Evolutionary conservation across 768 basidiomycete species (phyloP).

Genomic region (Artomyces pyxidatus): DNA sequence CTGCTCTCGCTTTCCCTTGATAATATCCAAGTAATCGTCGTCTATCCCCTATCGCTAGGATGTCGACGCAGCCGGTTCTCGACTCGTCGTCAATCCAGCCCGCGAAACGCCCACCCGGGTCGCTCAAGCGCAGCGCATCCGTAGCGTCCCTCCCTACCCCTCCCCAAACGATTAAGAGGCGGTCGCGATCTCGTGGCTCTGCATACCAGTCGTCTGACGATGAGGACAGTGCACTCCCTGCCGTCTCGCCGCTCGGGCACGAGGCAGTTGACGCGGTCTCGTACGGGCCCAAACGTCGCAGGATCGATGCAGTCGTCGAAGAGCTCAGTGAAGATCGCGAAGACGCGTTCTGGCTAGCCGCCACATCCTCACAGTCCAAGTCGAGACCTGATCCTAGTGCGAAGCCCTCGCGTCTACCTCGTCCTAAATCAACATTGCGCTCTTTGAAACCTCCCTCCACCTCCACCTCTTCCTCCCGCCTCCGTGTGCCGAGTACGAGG

Average conservation of each 20-base stretch:
- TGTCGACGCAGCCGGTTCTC: not conserved
- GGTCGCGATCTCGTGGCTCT: constrained; percentile 15
- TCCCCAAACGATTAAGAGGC: constrained; percentile 14
- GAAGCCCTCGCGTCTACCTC: constrained; percentile 6
- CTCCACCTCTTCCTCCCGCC: not conserved
- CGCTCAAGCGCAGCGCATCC: constrained; percentile 16
- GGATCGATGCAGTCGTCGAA: constrained; percentile 13
- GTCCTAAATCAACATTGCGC: not conserved
- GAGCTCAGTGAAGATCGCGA: constrained; percentile 14
- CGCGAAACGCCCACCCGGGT: not conserved
- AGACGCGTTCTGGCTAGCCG: constrained; percentile 14
- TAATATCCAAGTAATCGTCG: no score
- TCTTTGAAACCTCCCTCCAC: not conserved
- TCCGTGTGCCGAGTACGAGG: constrained; percentile 3
- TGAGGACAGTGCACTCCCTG: constrained; percentile 9
- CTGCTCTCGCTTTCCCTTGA: no score
- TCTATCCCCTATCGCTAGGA: no score
- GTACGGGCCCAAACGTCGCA: constrained; percentile 9
- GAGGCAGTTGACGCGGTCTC: constrained; percentile 2
- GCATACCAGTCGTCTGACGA: constrained; percentile 14
- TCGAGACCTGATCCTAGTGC: not conserved
- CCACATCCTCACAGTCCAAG: constrained; percentile 1
- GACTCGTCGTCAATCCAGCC: constrained; percentile 1
- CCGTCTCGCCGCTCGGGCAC: constrained; percentile 10
- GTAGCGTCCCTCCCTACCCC: constrained; percentile 16